phyloP scores from a whole-genome alignment of 805 yeast species.

The Metschnikowia kofuensis region DNA sequence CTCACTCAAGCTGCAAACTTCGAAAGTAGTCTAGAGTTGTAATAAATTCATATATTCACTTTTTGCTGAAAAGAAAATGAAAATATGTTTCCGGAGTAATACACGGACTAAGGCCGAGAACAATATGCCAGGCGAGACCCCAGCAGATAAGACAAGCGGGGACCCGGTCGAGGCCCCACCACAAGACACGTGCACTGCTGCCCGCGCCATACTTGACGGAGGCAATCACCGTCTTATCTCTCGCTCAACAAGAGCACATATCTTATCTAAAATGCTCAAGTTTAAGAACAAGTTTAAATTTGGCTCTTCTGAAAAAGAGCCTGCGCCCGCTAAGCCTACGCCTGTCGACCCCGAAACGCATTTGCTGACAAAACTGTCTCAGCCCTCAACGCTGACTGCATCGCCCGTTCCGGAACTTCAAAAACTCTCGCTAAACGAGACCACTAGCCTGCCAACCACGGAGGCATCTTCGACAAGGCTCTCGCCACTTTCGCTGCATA shows the following conservation, averaged over 20 bases:
- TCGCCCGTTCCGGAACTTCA: conserved; percentile 12
- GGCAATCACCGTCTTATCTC: not conserved
- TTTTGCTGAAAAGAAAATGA: no score
- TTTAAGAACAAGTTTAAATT: conserved; percentile 32
- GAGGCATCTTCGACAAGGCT: conserved; percentile 3
- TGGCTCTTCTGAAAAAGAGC: conserved; percentile 19
- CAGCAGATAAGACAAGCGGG: not conserved
- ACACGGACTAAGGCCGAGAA: not conserved
- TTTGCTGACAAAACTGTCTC: conserved; percentile 2
- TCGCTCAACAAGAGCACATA: not conserved
- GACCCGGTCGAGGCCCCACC: not conserved
- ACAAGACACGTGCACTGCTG: conserved; percentile 1
- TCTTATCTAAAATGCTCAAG: conserved; percentile 22
- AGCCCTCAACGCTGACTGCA: conserved; percentile 5
- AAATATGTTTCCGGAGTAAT: not conserved
- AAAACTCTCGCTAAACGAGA: conserved; percentile 9
- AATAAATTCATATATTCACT: no score
- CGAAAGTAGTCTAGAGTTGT: no score
- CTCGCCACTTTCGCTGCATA: conserved; percentile 3
- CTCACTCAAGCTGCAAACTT: no score
- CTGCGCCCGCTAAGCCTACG: conserved; percentile 3
- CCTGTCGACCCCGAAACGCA: not conserved
- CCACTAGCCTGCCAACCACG: conserved; percentile 5
- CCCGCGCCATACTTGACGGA: not conserved
- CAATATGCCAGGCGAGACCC: not conserved